These are phyloP conservation scores for Populus tomentosa DNA, from an alignment of 441 rosid genomes.

Conservation along the genomic window DNA sequence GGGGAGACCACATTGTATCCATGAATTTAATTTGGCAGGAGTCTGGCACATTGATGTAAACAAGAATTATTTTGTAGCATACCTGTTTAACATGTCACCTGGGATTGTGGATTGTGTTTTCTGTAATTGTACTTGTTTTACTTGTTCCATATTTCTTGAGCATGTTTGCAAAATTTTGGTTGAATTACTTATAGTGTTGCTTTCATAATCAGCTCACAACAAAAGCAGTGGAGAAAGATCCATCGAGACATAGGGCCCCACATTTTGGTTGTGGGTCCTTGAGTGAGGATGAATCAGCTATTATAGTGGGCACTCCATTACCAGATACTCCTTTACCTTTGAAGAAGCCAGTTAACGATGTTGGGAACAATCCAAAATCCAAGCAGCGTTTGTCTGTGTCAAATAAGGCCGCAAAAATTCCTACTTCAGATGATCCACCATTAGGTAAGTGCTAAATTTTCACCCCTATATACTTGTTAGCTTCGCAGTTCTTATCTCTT, in stretches of 20 bases:
- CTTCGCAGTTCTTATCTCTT: neutral
- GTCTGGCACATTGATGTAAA: neutral
- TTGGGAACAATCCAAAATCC: slow-evolving; percentile 38
- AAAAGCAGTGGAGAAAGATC: slow-evolving; percentile 66
- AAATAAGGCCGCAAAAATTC: slow-evolving; percentile 15
- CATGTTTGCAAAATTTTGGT: neutral
- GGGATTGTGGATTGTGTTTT: no score
- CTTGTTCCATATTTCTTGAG: neutral
- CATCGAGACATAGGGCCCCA: slow-evolving; percentile 53
- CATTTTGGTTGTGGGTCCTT: slow-evolving; percentile 65
- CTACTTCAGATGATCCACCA: slow-evolving; percentile 20
- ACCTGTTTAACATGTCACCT: neutral
- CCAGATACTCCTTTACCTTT: slow-evolving; percentile 34
- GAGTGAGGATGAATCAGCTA: slow-evolving; percentile 45
- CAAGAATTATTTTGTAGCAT: neutral
- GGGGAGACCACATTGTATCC: neutral
- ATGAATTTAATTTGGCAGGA: neutral
- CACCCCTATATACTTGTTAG: slow-evolving; percentile 1
- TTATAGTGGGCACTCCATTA: slow-evolving; percentile 42
- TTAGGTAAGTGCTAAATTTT: slow-evolving; percentile 28
- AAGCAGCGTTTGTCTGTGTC: slow-evolving; percentile 31
- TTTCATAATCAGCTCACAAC: slow-evolving; percentile 45
- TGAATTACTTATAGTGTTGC: slow-evolving; percentile 3
- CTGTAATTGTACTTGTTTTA: no score
- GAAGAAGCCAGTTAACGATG: slow-evolving; percentile 42